Base-by-base conservation (phyloP, 2,329 filamentous ascomycete genomes). In the Atkinsonella hypoxylon region DNA sequence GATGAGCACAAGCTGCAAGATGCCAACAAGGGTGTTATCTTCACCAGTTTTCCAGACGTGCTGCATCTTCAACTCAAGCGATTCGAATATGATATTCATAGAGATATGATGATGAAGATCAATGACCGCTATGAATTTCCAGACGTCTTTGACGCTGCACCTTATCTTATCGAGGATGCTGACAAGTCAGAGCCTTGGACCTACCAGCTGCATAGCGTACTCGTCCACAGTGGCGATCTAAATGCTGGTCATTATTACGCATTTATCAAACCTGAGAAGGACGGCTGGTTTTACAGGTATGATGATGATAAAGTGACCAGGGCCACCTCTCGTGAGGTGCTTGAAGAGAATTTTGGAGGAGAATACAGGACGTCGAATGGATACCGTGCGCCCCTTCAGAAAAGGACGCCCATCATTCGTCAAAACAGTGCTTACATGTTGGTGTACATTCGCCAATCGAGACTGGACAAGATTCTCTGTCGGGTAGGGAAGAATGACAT, bases 241-340 rank as follows among this genome's bases (percentile, higher is more conserved):
- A 96, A 98, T 66, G 91, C 94, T 11, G 93, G 93, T 3, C 93
- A 98, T 68, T 98, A 98, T 69, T 98, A 98, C 63, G 93, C 93
- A 1, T 98, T 95, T 68, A 71, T 98, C 59, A 96, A 95, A 64
- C 93, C 94, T 0, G 81, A 83, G 52, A 94, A 95, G 68, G 87
- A 95, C 54, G 91, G 93, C 32, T 82, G 87, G 71, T 98, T 95
- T 71, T 97, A 94, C 74, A 93, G 87, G 61, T 98, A 95, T 60
- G 94, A 98, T 60, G 93, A 98, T 57, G 93, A 98, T 63, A 86
- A 90, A 57, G 93, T 98, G 40, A 97, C 90, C n/a, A 87, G 87
- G 57, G 91, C 90, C 1, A 96, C 90, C 0, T 82, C 86, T 63
- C 83, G 87, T 53, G 93, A 98, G 65, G 91, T 94, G 0, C 71